Evolutionary conservation across 306 rosid genomes (phyloP).

Genomic region (Bauhinia variegata): DNA sequence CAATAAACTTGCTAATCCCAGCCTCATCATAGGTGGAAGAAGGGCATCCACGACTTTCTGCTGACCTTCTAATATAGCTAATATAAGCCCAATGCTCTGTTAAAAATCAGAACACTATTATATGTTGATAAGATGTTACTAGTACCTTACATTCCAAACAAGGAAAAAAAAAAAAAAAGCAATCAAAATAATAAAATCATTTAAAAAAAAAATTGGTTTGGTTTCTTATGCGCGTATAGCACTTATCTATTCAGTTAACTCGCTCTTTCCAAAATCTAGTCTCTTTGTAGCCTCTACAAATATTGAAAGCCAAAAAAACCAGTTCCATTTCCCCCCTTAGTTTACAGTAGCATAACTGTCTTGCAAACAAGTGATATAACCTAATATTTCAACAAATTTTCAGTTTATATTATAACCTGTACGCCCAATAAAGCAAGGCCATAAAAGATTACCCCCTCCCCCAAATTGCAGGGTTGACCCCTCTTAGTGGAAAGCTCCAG

Average conservation of each 20-base stretch:
- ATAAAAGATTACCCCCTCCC: too few species aligned
- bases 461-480: too few species aligned
- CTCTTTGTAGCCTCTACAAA: too few species aligned
- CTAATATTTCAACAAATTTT: too few species aligned
- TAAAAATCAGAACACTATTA: slow-evolving; percentile 38
- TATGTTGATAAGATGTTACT: slow-evolving; percentile 30
- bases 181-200: neutral
- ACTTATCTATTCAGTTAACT: slow-evolving; percentile 18
- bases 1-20: slow-evolving; percentile 75
- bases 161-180: slow-evolving; percentile 19
- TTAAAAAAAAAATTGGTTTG: neutral
- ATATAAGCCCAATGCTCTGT: slow-evolving; percentile 75
- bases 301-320: too few species aligned
- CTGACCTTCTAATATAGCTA: slow-evolving; percentile 71
- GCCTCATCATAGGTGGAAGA: slow-evolving; percentile 69
- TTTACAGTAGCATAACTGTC: too few species aligned
- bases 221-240: slow-evolving; percentile 1
- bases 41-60: slow-evolving; percentile 60
- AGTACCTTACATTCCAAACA: slow-evolving; percentile 21
- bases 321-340: too few species aligned
- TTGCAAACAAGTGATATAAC: too few species aligned
- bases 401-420: too few species aligned
- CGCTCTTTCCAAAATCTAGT: neutral
- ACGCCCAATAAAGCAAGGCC: too few species aligned
- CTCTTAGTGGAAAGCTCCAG: neutral